Evolutionary conservation across 805 yeast species (phyloP).

Genomic region (Candida khao-thaluensis): DNA sequence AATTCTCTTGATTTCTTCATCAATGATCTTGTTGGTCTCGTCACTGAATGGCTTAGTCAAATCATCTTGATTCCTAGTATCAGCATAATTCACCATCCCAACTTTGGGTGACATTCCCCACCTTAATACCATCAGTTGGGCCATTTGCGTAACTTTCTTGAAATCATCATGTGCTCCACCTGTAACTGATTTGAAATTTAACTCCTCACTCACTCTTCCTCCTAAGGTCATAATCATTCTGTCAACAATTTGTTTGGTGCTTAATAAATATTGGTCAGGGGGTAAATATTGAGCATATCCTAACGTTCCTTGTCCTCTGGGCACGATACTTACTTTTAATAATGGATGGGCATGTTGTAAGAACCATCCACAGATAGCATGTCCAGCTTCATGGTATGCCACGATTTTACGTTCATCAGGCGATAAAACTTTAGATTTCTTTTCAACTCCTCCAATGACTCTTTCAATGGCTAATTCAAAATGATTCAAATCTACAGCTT

Average conservation of each 20-base stretch:
- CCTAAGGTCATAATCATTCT: slow-evolving; percentile 97
- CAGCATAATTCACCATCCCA: slow-evolving; percentile 50
- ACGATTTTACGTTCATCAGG: slow-evolving; percentile 87
- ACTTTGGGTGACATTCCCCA: slow-evolving; percentile 88
- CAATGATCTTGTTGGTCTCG: slow-evolving; percentile 66
- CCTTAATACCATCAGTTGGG: slow-evolving; percentile 86
- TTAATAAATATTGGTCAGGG: slow-evolving; percentile 79
- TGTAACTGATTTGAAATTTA: slow-evolving; percentile 88
- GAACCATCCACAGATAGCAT: slow-evolving; percentile 98
- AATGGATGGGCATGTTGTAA: slow-evolving; percentile 89
- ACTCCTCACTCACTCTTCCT: slow-evolving; percentile 94
- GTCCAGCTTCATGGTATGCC: slow-evolving; percentile 99
- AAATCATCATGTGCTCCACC: slow-evolving; percentile 97
- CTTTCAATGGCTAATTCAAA: slow-evolving; percentile 97
- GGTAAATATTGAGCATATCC: slow-evolving; percentile 98
- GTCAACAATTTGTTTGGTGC: slow-evolving; percentile 75
- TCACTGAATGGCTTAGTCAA: slow-evolving; percentile 81
- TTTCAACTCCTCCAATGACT: slow-evolving; percentile 94
- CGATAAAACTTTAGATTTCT: slow-evolving; percentile 77
- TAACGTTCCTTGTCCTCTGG: slow-evolving; percentile 94
- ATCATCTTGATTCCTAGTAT: slow-evolving; percentile 49
- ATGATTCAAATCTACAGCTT: slow-evolving; percentile 69
- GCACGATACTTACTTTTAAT: slow-evolving; percentile 92
- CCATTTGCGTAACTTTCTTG: slow-evolving; percentile 92
- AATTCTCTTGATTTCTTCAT: slow-evolving; percentile 64